These are phyloP conservation scores for Blastobotrys attinorum DNA, from an alignment of 805 yeast species.

Conservation along the genomic window DNA sequence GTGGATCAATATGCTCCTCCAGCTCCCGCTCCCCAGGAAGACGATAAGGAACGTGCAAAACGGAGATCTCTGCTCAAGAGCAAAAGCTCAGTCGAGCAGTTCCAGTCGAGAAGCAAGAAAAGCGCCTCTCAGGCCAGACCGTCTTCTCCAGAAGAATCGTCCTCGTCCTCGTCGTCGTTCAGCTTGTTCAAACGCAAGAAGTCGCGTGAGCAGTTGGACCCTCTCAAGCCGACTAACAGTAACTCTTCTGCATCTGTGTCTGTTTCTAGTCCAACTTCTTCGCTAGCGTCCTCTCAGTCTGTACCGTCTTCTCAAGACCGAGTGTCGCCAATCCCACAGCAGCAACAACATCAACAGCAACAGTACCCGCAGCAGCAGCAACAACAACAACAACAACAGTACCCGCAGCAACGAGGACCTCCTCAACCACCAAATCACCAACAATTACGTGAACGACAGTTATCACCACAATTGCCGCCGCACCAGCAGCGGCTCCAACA, in stretches of 20 bases:
- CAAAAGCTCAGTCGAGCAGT: conserved; percentile 19
- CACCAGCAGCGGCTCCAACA: too few species aligned
- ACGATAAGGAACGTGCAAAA: conserved; percentile 6
- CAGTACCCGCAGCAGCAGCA: background rate
- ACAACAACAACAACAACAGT: background rate
- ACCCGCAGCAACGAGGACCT: too few species aligned
- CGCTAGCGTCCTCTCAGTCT: too few species aligned
- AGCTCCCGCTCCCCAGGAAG: background rate
- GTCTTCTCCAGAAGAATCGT: background rate
- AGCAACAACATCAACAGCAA: background rate
- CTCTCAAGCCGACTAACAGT: background rate
- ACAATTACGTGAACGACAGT: background rate
- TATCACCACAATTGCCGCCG: background rate
- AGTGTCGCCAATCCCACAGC: background rate
- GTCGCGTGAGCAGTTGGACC: conserved; percentile 7
- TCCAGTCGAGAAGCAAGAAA: conserved; percentile 6
- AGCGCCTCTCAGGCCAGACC: background rate
- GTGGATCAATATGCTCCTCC: background rate
- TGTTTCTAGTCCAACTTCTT: background rate
- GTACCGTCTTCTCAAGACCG: too few species aligned
- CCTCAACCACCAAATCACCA: too few species aligned
- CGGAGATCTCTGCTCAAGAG: conserved; percentile 16
- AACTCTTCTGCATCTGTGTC: too few species aligned
- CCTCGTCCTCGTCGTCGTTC: conserved; percentile 11
- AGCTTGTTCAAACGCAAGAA: conserved; percentile 14